Evolutionary conservation across 495 filamentous ascomycete genomes (phyloP).

Genomic region (Apodospora peruviana): DNA sequence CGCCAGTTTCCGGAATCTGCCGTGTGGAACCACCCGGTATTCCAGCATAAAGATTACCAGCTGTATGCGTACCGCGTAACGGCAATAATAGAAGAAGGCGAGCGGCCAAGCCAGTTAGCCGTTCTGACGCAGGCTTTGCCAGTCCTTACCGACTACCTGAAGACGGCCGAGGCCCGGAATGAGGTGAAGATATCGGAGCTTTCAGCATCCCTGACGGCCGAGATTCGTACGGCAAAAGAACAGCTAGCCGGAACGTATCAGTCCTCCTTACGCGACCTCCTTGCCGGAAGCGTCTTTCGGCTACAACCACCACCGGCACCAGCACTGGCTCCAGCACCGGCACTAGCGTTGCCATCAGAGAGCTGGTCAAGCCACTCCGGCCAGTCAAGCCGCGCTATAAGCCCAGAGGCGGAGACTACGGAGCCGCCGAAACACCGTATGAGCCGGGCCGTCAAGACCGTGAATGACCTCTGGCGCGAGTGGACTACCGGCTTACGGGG

Average conservation of each 20-base stretch:
- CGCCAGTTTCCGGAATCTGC: not conserved
- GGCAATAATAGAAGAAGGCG: not conserved
- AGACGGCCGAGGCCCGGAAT: not conserved
- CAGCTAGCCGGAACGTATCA: not conserved
- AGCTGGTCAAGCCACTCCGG: not conserved
- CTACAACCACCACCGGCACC: slow-evolving; percentile 7
- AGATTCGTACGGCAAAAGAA: not conserved
- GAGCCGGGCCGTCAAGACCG: not conserved
- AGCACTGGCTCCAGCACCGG: slow-evolving; percentile 26
- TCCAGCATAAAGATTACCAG: not conserved
- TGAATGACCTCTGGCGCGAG: not conserved
- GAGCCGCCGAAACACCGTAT: not conserved
- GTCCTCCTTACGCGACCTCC: not conserved
- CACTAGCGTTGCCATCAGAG: not conserved
- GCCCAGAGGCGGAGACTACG: not conserved
- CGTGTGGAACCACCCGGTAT: not conserved
- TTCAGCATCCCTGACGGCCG: not conserved
- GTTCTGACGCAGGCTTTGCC: not conserved
- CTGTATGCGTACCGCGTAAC: not conserved
- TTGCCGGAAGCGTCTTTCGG: not conserved
- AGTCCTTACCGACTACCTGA: not conserved
- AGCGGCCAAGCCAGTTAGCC: not conserved
- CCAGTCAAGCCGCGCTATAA: not conserved
- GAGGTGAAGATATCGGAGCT: not conserved
- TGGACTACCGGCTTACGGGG: not conserved